phyloP scores from a whole-genome alignment of 2,329 filamentous ascomycete genomes.

The Aspergillus carbonarius region DNA sequence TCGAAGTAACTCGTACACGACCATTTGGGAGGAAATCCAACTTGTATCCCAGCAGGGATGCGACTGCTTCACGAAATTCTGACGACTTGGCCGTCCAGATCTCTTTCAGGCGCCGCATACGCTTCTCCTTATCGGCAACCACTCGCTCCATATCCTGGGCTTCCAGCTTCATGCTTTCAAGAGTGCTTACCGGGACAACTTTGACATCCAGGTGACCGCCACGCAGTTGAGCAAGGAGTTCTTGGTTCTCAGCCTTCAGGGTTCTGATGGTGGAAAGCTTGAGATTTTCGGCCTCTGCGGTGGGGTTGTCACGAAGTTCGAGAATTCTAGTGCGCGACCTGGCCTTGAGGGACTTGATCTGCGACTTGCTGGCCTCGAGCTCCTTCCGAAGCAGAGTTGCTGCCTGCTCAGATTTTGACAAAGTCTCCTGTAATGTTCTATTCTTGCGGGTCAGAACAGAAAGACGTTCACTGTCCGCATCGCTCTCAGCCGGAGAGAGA shows the following conservation, averaged over 20 bases:
- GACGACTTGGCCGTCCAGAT: conserved; percentile 88
- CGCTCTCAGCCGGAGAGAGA: conserved; percentile 56
- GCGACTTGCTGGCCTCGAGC: conserved; percentile 68
- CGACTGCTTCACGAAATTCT: conserved; percentile 94
- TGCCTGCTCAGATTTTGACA: conserved; percentile 67
- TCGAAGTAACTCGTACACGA: conserved; percentile 84
- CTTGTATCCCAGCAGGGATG: conserved; percentile 88
- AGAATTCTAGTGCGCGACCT: conserved; percentile 78
- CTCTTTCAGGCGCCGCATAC: conserved; percentile 80
- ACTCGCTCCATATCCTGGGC: conserved; percentile 69
- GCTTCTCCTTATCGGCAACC: conserved; percentile 72
- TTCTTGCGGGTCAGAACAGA: conserved; percentile 86
- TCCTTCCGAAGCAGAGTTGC: conserved; percentile 72
- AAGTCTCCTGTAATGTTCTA: conserved; percentile 76
- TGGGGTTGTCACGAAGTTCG: conserved; percentile 88
- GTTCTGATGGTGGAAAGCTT: conserved; percentile 77
- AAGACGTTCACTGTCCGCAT: conserved; percentile 65
- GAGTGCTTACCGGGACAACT: conserved; percentile 72
- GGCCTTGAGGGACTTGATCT: conserved; percentile 66
- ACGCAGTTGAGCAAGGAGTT: conserved; percentile 72
- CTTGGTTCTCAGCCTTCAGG: conserved; percentile 78
- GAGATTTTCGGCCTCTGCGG: conserved; percentile 77
- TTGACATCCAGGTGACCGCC: conserved; percentile 51
- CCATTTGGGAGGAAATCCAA: conserved; percentile 97
- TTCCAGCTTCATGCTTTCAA: conserved; percentile 73